Percentiles rank a stretch among this genome's conserved stretches.
phyloP scores from a whole-genome alignment of 2,329 filamentous ascomycete genomes.

The Elsinoe necatrix region DNA sequence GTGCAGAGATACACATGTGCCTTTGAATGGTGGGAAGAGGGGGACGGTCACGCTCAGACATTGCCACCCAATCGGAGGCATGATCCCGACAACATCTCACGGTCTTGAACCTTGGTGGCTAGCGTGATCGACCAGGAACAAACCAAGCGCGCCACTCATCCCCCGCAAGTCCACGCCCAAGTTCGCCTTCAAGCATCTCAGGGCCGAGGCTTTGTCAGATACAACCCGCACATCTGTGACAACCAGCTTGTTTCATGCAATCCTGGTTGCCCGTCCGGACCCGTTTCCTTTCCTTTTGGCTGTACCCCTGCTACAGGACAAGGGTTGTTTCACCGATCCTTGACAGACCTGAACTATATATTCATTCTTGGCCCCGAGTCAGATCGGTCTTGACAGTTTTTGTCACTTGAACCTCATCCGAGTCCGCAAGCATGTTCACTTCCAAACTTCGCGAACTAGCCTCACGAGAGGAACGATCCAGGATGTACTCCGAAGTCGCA shows the following conservation, averaged over 20 bases:
- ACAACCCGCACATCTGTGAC: neutral
- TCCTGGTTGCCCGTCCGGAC: neutral
- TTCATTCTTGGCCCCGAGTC: conserved; percentile 4
- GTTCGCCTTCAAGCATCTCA: neutral
- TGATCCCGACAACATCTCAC: neutral
- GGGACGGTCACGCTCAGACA: conserved; percentile 1
- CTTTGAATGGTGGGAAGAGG: neutral
- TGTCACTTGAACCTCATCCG: conserved; percentile 12
- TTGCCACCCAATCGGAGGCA: conserved; percentile 5
- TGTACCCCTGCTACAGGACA: neutral
- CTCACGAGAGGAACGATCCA: conserved; percentile 5
- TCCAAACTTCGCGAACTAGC: conserved; percentile 7
- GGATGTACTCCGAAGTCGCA: conserved; percentile 12
- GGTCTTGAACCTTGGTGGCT: neutral
- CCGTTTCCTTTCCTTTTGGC: conserved; percentile 1
- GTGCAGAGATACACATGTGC: neutral
- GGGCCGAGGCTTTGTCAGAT: conserved; percentile 10
- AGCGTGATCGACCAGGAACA: conserved; percentile 3
- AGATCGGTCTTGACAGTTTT: neutral
- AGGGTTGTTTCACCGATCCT: neutral
- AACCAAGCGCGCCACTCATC: neutral
- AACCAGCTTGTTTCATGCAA: conserved; percentile 9
- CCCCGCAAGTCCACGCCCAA: neutral
- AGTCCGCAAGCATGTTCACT: conserved; percentile 14
- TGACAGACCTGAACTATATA: conserved; percentile 2